Base-by-base conservation (phyloP, 2,329 filamentous ascomycete genomes). In the Beauveria sp. region DNA sequence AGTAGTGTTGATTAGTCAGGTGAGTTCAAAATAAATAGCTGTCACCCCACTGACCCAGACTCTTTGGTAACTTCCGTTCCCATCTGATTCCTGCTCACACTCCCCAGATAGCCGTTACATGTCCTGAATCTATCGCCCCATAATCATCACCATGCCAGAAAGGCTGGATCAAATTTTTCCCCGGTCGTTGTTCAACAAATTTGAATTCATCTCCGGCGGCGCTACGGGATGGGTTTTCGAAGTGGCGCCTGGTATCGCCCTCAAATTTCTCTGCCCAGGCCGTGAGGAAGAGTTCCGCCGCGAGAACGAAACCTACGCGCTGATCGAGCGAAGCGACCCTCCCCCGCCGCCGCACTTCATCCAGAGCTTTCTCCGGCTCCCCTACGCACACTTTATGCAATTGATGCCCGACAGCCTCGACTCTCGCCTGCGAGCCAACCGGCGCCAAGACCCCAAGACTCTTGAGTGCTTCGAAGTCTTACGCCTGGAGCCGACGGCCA, bases 331-430 rank as follows among this genome's bases (percentile, higher is more conserved):
- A 1, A 51, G 56, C 46, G 10, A 31, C 16, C 56, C 43, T 9
- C 45, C 55, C 7, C 55, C 56, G 22, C 46, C 56, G 4, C 56
- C 56, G 16, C 24, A 51, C 34, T 59, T 59, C 5, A 31, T 59
- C 46, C 22, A 43, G 46, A 59, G 56, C 56, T 59, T 59, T 28
- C 31, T 51, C 46, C 45, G 56, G 38, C 56, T 59, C 20, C 56
- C 56, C 22, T 6, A 51, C 48, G 56, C 38, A 10, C 56, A 59
- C 24, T 51, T 59, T 43, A 51, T 59, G 46, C 34, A 50, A 18
- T 6, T 14, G 31, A 59, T 59, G 56, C 31, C 56, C 38, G 24
- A 8, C 56, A 43, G 56, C 56, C 56, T 59, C 45, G 56, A 59
- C 46, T 8, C 7, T 22, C 56, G 56, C 48, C 48, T 59, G 24